Percentiles rank a stretch among this genome's conserved stretches.
Conservation (phyloP, 2,329 filamentous ascomycete genomes). For the Aureobasidium uvarum region DNA sequence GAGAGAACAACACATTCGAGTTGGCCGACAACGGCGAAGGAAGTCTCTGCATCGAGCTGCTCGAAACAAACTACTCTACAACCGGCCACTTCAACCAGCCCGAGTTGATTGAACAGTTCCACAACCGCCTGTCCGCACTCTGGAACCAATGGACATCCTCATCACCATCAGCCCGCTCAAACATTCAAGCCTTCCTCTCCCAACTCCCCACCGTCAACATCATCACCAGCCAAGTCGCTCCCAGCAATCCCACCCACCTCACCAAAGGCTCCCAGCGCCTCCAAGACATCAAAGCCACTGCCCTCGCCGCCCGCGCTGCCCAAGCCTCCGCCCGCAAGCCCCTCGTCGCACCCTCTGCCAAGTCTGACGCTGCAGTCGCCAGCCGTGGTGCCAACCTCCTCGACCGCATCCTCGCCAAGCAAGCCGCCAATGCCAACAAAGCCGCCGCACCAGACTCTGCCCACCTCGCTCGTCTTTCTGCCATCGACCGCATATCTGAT, state of each 20-base stretch:
- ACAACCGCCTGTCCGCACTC: slow-evolving; percentile 46
- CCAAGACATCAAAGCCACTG: slow-evolving; percentile 61
- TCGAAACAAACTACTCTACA: slow-evolving; percentile 35
- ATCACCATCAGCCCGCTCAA: slow-evolving; percentile 41
- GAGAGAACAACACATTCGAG: slow-evolving; percentile 34
- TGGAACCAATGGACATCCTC: slow-evolving; percentile 46
- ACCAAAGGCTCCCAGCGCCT: slow-evolving; percentile 67
- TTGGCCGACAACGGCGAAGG: slow-evolving; percentile 46
- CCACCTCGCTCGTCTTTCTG: slow-evolving; percentile 47
- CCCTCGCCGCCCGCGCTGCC: slow-evolving; percentile 37
- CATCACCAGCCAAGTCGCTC: slow-evolving; percentile 51
- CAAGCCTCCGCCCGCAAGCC: slow-evolving; percentile 32
- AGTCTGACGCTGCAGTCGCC: slow-evolving; percentile 41
- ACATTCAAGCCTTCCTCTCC: slow-evolving; percentile 53
- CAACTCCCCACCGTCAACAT: slow-evolving; percentile 58
- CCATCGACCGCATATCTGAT: slow-evolving; percentile 50
- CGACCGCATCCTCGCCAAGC: slow-evolving; percentile 53
- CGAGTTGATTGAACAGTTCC: slow-evolving; percentile 52
- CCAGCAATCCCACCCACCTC: slow-evolving; percentile 54
- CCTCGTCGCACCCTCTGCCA: slow-evolving; percentile 35
- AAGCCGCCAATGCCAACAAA: slow-evolving; percentile 42
- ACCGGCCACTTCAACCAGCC: slow-evolving; percentile 45
- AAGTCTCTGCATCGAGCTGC: slow-evolving; percentile 45
- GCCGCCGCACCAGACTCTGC: slow-evolving; percentile 44
- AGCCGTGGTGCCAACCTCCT: slow-evolving; percentile 48